A percentile compares a stretch with the other conserved stretches of the same genome.
Conservation (phyloP, 306 rosid species). For the Alnus rubra region DNA sequence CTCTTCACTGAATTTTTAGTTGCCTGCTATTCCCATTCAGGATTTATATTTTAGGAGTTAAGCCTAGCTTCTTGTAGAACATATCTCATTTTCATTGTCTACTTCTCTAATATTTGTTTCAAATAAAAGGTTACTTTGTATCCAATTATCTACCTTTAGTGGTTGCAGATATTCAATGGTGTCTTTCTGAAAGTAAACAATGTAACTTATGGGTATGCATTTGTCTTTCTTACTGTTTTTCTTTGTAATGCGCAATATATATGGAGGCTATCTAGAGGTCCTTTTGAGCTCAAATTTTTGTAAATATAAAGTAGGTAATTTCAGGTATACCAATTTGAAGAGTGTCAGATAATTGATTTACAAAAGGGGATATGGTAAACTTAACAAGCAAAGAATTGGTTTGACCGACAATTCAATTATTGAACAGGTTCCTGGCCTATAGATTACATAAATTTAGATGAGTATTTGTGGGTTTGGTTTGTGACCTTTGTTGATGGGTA, state of each 20-base stretch:
- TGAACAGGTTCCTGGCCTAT: slow-evolving; percentile 36
- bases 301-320: not conserved
- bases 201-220: slow-evolving; percentile 66
- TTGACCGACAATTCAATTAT: slow-evolving; percentile 49
- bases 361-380: slow-evolving; percentile 59
- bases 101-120: not conserved
- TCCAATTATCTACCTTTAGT: not conserved
- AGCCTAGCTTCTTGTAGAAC: not conserved
- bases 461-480: too few species aligned
- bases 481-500: too few species aligned
- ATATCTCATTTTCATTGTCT: too few species aligned
- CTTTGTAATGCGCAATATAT: not conserved
- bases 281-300: not conserved
- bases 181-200: slow-evolving; percentile 82
- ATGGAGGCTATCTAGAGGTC: not conserved
- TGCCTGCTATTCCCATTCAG: not conserved
- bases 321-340: slow-evolving; percentile 77
- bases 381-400: slow-evolving; percentile 45
- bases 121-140: not conserved
- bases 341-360: slow-evolving; percentile 73
- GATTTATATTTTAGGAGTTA: not conserved
- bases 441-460: too few species aligned
- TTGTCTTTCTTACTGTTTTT: not conserved
- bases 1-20: not conserved
- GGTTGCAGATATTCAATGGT: slow-evolving; percentile 61